Percentiles rank a stretch among this genome's conserved stretches.
These are phyloP conservation scores for Rhizodiscina lignyota DNA, from an alignment of 495 filamentous ascomycete species.

Conservation along the genomic window DNA sequence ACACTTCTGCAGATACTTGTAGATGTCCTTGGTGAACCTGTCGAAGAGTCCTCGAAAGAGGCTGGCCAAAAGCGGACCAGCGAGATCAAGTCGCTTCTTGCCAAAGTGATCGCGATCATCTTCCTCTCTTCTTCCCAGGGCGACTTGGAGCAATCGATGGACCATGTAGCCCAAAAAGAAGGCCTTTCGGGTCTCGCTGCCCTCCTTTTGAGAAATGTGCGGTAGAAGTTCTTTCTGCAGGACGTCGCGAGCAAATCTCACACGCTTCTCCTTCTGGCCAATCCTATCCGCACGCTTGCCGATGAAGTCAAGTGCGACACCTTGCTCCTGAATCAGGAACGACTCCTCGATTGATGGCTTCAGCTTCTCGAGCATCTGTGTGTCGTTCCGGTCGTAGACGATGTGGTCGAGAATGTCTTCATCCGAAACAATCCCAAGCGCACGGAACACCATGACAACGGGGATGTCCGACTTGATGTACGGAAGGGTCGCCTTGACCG, in stretches of 20 bases:
- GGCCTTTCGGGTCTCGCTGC: slow-evolving; percentile 92
- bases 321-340: slow-evolving; percentile 86
- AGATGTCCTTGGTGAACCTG: slow-evolving; percentile 75
- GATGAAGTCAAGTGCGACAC: slow-evolving; percentile 91
- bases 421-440: slow-evolving; percentile 89
- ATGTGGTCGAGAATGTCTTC: slow-evolving; percentile 97
- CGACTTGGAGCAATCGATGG: slow-evolving; percentile 80
- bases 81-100: slow-evolving; percentile 93
- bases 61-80: slow-evolving; percentile 81
- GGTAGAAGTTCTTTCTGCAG: slow-evolving; percentile 94
- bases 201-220: slow-evolving; percentile 88
- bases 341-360: slow-evolving; percentile 95
- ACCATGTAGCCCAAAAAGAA: slow-evolving; percentile 99
- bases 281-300: slow-evolving; percentile 73
- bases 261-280: slow-evolving; percentile 68
- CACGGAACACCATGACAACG: slow-evolving; percentile 86
- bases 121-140: slow-evolving; percentile 73
- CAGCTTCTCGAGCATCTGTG: slow-evolving; percentile 91
- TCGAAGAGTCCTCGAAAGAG: slow-evolving; percentile 80
- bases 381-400: slow-evolving; percentile 88
- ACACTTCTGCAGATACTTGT: slow-evolving; percentile 75
- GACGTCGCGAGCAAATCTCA: slow-evolving; percentile 79
- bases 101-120: slow-evolving; percentile 98
- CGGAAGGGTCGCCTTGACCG: slow-evolving; percentile 73
- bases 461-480: slow-evolving; percentile 91